A percentile compares a stretch with the other conserved stretches of the same genome.
Evolutionary conservation across 495 filamentous ascomycete genomes (phyloP).

Genomic region (Astrocystis sublimbata): DNA sequence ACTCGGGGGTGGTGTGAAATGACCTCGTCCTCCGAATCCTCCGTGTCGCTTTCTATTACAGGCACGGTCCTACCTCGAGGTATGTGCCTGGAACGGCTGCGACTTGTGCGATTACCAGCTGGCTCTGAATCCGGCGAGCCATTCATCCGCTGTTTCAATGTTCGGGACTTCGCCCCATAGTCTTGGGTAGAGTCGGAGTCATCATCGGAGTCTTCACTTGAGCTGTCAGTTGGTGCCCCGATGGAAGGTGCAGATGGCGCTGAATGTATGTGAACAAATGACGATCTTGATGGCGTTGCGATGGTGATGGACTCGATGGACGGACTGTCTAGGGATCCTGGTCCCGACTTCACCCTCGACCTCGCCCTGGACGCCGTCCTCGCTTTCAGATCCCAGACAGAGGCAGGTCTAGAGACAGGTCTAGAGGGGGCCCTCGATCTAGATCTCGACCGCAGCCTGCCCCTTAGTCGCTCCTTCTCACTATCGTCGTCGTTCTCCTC

Average conservation of each 20-base stretch:
- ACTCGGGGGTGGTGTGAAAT: slow-evolving; percentile 26
- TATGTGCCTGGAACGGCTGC: slow-evolving; percentile 25
- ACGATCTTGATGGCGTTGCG: slow-evolving; percentile 42
- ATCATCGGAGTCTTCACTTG: slow-evolving; percentile 41
- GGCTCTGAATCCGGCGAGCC: slow-evolving; percentile 22
- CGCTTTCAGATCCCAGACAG: slow-evolving; percentile 9
- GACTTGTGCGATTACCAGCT: slow-evolving; percentile 17
- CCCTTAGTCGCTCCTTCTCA: slow-evolving; percentile 20
- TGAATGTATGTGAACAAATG: slow-evolving; percentile 37
- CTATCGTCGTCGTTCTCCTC: slow-evolving; percentile 24
- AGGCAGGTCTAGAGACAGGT: too few relatives aligned
- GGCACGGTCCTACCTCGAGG: slow-evolving; percentile 24
- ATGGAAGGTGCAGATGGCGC: slow-evolving; percentile 42
- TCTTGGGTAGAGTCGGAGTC: slow-evolving; percentile 40
- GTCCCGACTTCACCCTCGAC: slow-evolving; percentile 24
- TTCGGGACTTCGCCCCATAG: slow-evolving; percentile 27
- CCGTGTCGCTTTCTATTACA: slow-evolving; percentile 32
- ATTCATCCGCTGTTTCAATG: slow-evolving; percentile 22
- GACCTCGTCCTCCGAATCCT: slow-evolving; percentile 30
- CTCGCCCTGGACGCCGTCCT: slow-evolving; percentile 28
- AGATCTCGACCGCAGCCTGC: slow-evolving; percentile 23
- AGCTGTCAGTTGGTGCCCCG: slow-evolving; percentile 39
- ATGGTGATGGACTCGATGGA: slow-evolving; percentile 37
- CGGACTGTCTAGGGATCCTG: slow-evolving; percentile 31
- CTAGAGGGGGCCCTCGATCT: too few relatives aligned